Base-by-base conservation (phyloP, 2,329 filamentous ascomycete genomes). In the Graphiopsis chlorocephala region DNA sequence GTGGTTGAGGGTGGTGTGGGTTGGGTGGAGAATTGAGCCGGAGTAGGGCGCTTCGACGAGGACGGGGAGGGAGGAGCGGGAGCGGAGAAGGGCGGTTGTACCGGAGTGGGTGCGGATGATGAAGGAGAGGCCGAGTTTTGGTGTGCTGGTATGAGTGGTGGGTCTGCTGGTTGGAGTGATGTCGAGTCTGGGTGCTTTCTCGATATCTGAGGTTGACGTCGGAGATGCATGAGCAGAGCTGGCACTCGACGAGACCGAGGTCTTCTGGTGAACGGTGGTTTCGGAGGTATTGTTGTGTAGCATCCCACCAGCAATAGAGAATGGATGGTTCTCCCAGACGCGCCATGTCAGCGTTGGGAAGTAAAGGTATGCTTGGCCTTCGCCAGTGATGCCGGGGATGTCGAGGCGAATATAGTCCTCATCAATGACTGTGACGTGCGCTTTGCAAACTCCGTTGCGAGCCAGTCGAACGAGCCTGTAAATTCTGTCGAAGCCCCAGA, bases 301-400 rank as follows among this genome's bases (percentile, higher is more conserved):
- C 75, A 77, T 25, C 72, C 70, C 1, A 52, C 60, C 60, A 38
- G 77, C 65, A 28, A 83, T 69, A 0, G 81, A 84, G 68, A 86
- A 86, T 0, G 84, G 84, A 68, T 86, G 84, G 53, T 83, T 85
- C 69, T 85, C 83, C 83, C 83, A 86, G 2, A 71, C 57, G 1
- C 69, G 66, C 67, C 69, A 71, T 6, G 68, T 78, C 1, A 84
- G 68, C 0, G 78, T 80, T 0, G 84, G 83, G 68, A 86, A 84
- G 69, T 83, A 84, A 0, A 79, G 72, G 64, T 83, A 85, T 0
- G 74, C 79, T 58, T 82, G 78, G 2, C 75, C 70, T 4, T 66
- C 69, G 74, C 76, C 82, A 47, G 76, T 68, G 6, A 81, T 66
- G 4, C 77, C 79, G 1, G 72, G 72, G 14, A 84, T 67, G 62